Evolutionary conservation across 2,329 filamentous ascomycete species (phyloP).

Genomic region (Cordyceps militaris): DNA sequence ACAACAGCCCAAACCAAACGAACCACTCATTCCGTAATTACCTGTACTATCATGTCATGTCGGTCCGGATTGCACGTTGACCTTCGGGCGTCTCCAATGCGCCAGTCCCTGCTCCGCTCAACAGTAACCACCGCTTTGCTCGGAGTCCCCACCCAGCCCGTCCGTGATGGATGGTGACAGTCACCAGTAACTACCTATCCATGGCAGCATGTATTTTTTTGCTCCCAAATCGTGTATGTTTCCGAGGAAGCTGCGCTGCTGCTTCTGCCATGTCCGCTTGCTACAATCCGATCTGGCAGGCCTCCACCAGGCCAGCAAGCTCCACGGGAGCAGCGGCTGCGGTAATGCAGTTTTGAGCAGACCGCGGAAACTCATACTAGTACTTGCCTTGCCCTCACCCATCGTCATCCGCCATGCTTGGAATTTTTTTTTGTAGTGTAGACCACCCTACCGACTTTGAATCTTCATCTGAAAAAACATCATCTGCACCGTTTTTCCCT

Average conservation of each 20-base stretch:
- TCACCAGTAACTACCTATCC: not conserved
- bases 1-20: not conserved
- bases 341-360: slow-evolving; percentile 11
- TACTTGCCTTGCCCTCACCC: slow-evolving; percentile 2
- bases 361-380: slow-evolving; percentile 6
- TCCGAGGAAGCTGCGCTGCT: not conserved
- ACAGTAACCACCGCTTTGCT: slow-evolving; percentile 6
- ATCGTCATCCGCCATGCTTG: not conserved
- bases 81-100: not conserved
- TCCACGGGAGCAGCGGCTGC: not conserved
- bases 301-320: not conserved
- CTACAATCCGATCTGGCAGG: slow-evolving; percentile 7
- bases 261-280: not conserved
- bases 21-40: not conserved
- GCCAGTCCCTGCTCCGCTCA: not conserved
- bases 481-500: not conserved
- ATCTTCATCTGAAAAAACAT: not conserved
- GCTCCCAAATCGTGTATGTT: not conserved
- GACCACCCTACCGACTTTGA: not conserved
- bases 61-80: not conserved
- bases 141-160: slow-evolving; percentile 8
- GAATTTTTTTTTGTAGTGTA: not conserved
- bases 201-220: not conserved
- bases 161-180: slow-evolving; percentile 11
- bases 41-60: not conserved